Percentiles rank a stretch among this genome's conserved stretches.
phyloP scores from a whole-genome alignment of 139 green algal species.

The Ettlia oleoabundans region DNA sequence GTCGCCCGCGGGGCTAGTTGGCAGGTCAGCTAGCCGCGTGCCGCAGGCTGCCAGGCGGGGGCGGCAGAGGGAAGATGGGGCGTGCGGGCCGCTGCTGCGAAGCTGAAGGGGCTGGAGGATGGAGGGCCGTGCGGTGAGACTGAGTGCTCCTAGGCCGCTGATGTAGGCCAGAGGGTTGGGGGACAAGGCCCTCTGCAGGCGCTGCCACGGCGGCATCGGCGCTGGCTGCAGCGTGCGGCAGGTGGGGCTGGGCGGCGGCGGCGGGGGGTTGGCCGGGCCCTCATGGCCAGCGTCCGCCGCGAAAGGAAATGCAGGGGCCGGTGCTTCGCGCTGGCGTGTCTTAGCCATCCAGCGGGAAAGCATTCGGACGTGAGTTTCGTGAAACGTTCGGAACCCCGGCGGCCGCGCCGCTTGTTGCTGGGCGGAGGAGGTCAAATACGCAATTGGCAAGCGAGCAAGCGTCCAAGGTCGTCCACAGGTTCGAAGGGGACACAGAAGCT shows the following conservation, averaged over 20 bases:
- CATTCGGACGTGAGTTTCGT: too few relatives aligned
- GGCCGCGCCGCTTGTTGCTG: too few relatives aligned
- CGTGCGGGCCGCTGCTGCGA: background rate
- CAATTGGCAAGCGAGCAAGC: too few relatives aligned
- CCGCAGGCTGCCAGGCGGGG: background rate
- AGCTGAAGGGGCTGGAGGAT: constrained; percentile 21
- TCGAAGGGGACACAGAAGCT: too few relatives aligned
- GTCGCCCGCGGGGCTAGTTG: background rate
- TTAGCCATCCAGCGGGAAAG: too few relatives aligned
- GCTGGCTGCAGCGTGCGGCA: background rate
- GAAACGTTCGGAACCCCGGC: too few relatives aligned
- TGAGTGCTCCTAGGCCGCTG: background rate
- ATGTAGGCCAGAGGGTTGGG: background rate
- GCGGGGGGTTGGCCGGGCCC: too few relatives aligned
- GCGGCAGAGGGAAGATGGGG: background rate
- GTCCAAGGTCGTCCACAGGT: too few relatives aligned
- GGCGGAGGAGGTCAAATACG: too few relatives aligned
- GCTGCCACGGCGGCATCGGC: constrained; percentile 4
- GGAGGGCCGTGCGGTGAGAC: background rate
- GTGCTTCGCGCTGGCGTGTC: too few relatives aligned
- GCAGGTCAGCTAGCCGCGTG: background rate
- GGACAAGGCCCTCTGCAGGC: background rate
- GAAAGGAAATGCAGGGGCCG: too few relatives aligned
- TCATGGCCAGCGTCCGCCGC: too few relatives aligned
- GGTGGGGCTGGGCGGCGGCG: constrained; percentile 1